These are phyloP conservation scores for Magnusiomyces suaveolens DNA, from an alignment of 1,139 yeast genomes.

Conservation along the genomic window DNA sequence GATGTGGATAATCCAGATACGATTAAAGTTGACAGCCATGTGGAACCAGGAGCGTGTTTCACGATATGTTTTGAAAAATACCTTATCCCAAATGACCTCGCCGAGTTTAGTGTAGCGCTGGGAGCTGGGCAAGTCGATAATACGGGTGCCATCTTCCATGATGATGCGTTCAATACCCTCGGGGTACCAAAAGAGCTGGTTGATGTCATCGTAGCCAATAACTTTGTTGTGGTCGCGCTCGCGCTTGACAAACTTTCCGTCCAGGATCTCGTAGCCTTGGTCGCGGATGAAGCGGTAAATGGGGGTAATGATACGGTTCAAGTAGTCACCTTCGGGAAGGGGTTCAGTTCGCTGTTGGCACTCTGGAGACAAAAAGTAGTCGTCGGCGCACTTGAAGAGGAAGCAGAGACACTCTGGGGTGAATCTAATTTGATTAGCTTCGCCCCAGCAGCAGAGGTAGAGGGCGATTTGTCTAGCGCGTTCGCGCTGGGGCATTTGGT, in stretches of 20 bases:
- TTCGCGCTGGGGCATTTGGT: slow-evolving; percentile 56
- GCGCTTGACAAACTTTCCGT: slow-evolving; percentile 93
- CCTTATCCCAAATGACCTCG: slow-evolving; percentile 86
- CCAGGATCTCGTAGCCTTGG: slow-evolving; percentile 89
- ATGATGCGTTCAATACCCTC: slow-evolving; percentile 93
- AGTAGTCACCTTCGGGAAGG: slow-evolving; percentile 88
- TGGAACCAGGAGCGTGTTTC: slow-evolving; percentile 99
- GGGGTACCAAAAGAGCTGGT: slow-evolving; percentile 98
- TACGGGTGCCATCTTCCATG: slow-evolving; percentile 81
- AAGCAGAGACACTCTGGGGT: slow-evolving; percentile 89
- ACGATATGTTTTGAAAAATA: slow-evolving; percentile 90
- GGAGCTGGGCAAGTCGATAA: slow-evolving; percentile 80
- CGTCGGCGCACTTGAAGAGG: slow-evolving; percentile 87
- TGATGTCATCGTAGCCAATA: slow-evolving; percentile 96
- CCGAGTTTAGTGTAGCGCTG: slow-evolving; percentile 87
- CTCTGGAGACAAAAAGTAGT: slow-evolving; percentile 75
- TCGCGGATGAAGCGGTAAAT: slow-evolving; percentile 82
- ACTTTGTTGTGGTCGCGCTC: slow-evolving; percentile 92
- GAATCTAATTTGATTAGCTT: slow-evolving; percentile 94
- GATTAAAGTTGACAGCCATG: slow-evolving; percentile 86
- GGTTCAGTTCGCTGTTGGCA: slow-evolving; percentile 75
- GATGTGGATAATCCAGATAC: slow-evolving; percentile 93
- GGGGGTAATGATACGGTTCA: slow-evolving; percentile 88
- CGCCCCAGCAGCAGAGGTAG: slow-evolving; percentile 93
- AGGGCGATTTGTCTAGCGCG: slow-evolving; percentile 85